Base-by-base conservation (phyloP, 768 basidiomycete species). In the Suillus luteus region DNA sequence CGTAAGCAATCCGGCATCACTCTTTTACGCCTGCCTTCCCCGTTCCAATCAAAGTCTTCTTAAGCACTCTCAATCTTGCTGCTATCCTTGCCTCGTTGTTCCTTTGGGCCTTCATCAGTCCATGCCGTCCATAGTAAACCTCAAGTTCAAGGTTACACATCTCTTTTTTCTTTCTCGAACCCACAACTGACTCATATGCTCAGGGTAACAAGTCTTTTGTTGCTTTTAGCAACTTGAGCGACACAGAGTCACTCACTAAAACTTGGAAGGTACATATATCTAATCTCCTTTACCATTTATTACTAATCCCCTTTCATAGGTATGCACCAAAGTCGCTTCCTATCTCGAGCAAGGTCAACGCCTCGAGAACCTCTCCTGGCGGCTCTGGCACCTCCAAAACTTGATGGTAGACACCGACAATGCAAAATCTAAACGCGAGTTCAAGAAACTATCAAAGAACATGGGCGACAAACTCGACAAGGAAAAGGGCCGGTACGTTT, bases 401-500 rank as follows among this genome's bases (percentile, higher is more conserved):
- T 86, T 94, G 70, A 94, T 94, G 81, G 92, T 95, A 78, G 92
- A 95, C 78, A 84, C 88, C 65, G 93, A 95, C 83, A 93, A 93
- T 67, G 92, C 93, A 49, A 91, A 87, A 77, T 76, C 89, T 17
- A 93, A 93, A 74, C 89, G 93, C 57, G 92, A 94, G 78, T 94
- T 95, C 83, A 91, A 89, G 80, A 93, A 92, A 71, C 86, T 95
- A 62, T 91, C 90, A 70, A 92, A 90, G 77, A 85, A 78, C 74
- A 95, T 95, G 93, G 86, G 93, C 67, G 93, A 95, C 81, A 93
- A 92, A 76, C 82, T 95, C 70, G 93, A 95, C 83, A 93, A 92
- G 79, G 93, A 95, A 79, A 94, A 93, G 79, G 93, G 93, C 73
- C 79, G 91, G 93, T 93, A 59, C 67, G 91, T 85, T 31, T 37